phyloP scores from a whole-genome alignment of 1,139 yeast species.

The Zygosaccharomyces pseudobailii region DNA sequence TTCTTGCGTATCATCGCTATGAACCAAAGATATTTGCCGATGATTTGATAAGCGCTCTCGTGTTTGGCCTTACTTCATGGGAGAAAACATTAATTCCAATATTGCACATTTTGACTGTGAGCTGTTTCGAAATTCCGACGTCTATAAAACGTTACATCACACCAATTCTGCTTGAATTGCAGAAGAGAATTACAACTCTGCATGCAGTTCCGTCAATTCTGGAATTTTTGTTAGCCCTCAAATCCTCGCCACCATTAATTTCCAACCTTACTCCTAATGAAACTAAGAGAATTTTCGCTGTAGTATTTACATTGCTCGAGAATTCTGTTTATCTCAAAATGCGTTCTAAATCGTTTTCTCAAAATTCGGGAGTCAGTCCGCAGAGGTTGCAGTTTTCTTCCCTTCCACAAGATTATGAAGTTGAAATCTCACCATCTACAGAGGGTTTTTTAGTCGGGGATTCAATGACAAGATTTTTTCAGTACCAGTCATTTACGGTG shows the following conservation, averaged over 20 bases:
- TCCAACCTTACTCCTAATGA: slow-evolving; percentile 74
- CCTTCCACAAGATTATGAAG: slow-evolving; percentile 36
- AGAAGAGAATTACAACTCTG: slow-evolving; percentile 66
- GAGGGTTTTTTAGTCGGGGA: slow-evolving; percentile 42
- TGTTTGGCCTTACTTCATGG: slow-evolving; percentile 67
- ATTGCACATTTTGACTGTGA: slow-evolving; percentile 67
- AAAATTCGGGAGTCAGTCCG: slow-evolving; percentile 26
- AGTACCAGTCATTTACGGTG: slow-evolving; percentile 62
- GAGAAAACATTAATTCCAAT: slow-evolving; percentile 76
- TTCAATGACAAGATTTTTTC: slow-evolving; percentile 53
- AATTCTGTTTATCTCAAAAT: slow-evolving; percentile 51
- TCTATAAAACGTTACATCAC: slow-evolving; percentile 67
- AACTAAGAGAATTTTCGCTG: slow-evolving; percentile 73
- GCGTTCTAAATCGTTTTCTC: slow-evolving; percentile 19
- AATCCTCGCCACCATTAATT: slow-evolving; percentile 62
- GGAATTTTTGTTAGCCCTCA: slow-evolving; percentile 65
- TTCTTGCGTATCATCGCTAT: slow-evolving; percentile 59
- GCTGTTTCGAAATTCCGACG: slow-evolving; percentile 75
- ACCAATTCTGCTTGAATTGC: slow-evolving; percentile 62
- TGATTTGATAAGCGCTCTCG: slow-evolving; percentile 58
- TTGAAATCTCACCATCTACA: slow-evolving; percentile 49
- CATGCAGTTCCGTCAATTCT: slow-evolving; percentile 69
- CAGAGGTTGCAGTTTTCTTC: slow-evolving; percentile 36
- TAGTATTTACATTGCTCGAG: slow-evolving; percentile 74
- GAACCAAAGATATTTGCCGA: slow-evolving; percentile 66